Base-by-base conservation (phyloP, 192 early-diverging fungal genomes). In the Paraglomus occultum region DNA sequence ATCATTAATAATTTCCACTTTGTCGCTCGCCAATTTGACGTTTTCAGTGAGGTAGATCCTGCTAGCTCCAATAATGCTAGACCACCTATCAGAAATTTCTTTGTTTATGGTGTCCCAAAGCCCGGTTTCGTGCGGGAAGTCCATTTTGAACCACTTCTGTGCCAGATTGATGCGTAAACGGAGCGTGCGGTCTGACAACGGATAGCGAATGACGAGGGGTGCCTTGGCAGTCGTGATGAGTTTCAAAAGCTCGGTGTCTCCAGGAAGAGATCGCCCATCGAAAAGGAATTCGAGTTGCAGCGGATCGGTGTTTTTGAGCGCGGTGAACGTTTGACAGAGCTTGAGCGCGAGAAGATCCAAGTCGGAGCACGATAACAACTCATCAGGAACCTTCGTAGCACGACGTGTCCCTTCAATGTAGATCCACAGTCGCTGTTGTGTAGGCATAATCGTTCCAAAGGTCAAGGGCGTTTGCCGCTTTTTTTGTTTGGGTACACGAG, bases 141-240 rank as follows among this genome's bases (percentile, higher is more conserved):
- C 43, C 0, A 1, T n/a, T 40, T 39, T 42, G 38, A 59, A 59
- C 38, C 1, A 59, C 7, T 9, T n/a, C 12, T 15, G 5, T n/a
- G 57, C 39, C 15, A 59, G 10, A 12, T 59, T 31, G 22, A 10
- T 40, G 43, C 18, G 38, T 40, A 31, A 31, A 31, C 31, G 31
- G 31, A 31, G 3, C 31, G 38, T 42, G 43, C 9, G 12, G 11
- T 12, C 17, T 11, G 57, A 59, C 4, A 59, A 23, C 43, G 57
- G 57, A 10, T 59, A 59, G 17, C 57, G 38, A 42, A 59, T 15
- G 17, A 59, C 38, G 8, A 59, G 38, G 40, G 57, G 57, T n/a
- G 3, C 11, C 5, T 5, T 12, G 40, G 1, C 39, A 59, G 57
- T 59, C 15, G 38, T 59, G 57, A 0, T 59, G 38, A 59, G 43